phyloP scores from a whole-genome alignment of 192 early-diverging fungal species.

The Powellomyces hirtus region DNA sequence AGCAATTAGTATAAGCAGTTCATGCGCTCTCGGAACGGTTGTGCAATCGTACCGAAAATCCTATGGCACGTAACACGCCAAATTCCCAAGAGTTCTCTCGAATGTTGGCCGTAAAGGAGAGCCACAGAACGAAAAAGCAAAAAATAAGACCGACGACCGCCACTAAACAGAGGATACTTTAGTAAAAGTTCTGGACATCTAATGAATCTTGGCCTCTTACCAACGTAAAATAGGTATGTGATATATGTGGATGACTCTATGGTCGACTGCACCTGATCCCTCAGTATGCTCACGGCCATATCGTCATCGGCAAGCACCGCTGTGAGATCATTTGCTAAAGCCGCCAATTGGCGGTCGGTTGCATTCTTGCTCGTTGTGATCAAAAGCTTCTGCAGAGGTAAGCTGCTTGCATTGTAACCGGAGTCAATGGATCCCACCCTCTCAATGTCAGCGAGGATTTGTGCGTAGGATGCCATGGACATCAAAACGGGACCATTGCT shows the following conservation, averaged over 20 bases:
- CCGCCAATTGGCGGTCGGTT: slow-evolving; percentile 11
- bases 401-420: not conserved
- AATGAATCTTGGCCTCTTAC: not conserved
- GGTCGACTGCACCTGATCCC: slow-evolving; percentile 15
- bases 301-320: slow-evolving; percentile 15
- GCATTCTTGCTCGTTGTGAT: not conserved
- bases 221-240: slow-evolving; percentile 28
- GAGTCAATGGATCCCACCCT: not conserved
- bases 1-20: not conserved
- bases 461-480: not conserved
- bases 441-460: not conserved
- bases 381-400: slow-evolving; percentile 7
- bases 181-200: not conserved
- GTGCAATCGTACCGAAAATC: slow-evolving; percentile 24
- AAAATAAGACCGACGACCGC: slow-evolving; percentile 32
- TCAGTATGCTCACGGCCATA: slow-evolving; percentile 7
- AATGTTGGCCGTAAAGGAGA: slow-evolving; percentile 38
- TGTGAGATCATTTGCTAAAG: slow-evolving; percentile 16
- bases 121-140: slow-evolving; percentile 35
- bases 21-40: not conserved
- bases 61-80: slow-evolving; percentile 33
- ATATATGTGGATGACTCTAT: slow-evolving; percentile 19
- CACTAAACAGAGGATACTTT: slow-evolving; percentile 9
- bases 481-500: slow-evolving; percentile 4
- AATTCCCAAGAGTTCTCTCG: slow-evolving; percentile 41